A percentile compares a stretch with the other conserved stretches of the same genome.
These are phyloP conservation scores for Ustilago trichophora DNA, from an alignment of 1,284 basidiomycete species.

Conservation along the genomic window DNA sequence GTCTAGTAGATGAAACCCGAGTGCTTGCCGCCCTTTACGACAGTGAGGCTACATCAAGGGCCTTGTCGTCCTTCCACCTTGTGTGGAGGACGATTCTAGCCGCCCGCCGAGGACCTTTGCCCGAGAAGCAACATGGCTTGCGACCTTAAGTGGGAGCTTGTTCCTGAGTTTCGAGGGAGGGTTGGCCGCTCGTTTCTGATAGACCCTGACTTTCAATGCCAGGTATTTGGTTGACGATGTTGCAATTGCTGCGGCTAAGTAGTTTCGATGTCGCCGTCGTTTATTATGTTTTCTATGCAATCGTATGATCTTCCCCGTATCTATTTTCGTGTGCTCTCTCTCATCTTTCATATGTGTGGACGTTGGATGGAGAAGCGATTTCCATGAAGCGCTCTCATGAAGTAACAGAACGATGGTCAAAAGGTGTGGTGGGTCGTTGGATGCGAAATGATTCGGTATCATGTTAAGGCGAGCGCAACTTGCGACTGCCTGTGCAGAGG, in stretches of 20 bases:
- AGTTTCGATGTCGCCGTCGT: constrained; percentile 1
- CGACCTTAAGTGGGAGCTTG: constrained; percentile 61
- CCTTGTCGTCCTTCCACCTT: constrained; percentile 37
- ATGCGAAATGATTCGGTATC: no score
- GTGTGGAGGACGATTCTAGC: constrained; percentile 48
- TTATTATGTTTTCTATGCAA: constrained; percentile 12
- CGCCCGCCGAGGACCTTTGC: constrained; percentile 64
- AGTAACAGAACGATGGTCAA: no score
- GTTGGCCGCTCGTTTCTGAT: constrained; percentile 64
- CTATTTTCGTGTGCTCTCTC: not conserved
- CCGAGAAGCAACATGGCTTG: constrained; percentile 58
- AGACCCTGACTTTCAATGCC: constrained; percentile 26
- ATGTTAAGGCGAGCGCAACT: no score
- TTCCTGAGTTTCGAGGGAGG: constrained; percentile 62
- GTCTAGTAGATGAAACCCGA: constrained; percentile 63
- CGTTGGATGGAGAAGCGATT: no score
- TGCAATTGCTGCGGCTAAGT: constrained; percentile 9
- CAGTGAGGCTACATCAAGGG: constrained; percentile 58
- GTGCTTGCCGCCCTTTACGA: constrained; percentile 61
- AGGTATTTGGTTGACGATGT: constrained; percentile 12
- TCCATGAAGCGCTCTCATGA: no score
- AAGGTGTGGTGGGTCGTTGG: no score
- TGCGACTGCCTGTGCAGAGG: no score
- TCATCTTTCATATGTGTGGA: no score
- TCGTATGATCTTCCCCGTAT: constrained; percentile 3